Percentiles rank a stretch among this genome's conserved stretches.
phyloP scores from a whole-genome alignment of 2,329 filamentous ascomycete species.

The Phoma herbarum region DNA sequence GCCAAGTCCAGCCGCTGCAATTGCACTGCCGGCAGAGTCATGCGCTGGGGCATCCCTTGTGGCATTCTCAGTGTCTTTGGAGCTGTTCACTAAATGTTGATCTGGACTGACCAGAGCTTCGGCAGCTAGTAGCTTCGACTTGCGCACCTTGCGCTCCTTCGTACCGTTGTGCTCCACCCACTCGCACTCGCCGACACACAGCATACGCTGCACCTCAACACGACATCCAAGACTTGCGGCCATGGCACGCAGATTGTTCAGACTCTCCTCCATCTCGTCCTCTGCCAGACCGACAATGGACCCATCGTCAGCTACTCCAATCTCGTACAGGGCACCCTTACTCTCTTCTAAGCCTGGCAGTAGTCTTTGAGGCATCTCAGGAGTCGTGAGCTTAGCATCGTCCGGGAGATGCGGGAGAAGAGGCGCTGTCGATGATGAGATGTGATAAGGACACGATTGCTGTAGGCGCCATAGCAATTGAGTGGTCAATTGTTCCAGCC shows the following conservation, averaged over 20 bases:
- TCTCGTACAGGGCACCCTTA: slow-evolving; percentile 92
- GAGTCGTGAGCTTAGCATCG: slow-evolving; percentile 67
- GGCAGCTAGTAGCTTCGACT: slow-evolving; percentile 77
- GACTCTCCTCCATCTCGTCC: slow-evolving; percentile 91
- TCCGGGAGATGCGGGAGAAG: slow-evolving; percentile 80
- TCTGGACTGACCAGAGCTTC: slow-evolving; percentile 85
- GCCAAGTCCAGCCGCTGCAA: not conserved
- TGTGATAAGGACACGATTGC: slow-evolving; percentile 91
- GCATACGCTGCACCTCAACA: slow-evolving; percentile 81
- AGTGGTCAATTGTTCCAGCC: slow-evolving; percentile 90
- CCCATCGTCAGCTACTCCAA: slow-evolving; percentile 94
- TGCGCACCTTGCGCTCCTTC: slow-evolving; percentile 27
- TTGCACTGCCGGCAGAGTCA: not conserved
- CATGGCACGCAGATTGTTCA: slow-evolving; percentile 87
- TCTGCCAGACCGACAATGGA: slow-evolving; percentile 86
- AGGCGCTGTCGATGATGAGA: slow-evolving; percentile 77
- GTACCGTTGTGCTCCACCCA: slow-evolving; percentile 64
- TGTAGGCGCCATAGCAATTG: slow-evolving; percentile 94
- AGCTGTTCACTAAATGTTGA: slow-evolving; percentile 38
- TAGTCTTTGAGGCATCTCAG: slow-evolving; percentile 62
- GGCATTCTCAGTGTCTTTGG: slow-evolving; percentile 23
- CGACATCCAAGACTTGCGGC: slow-evolving; percentile 89
- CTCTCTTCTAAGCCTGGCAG: slow-evolving; percentile 88
- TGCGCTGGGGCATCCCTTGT: not conserved
- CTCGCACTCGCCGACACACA: slow-evolving; percentile 86